phyloP scores from a whole-genome alignment of 768 basidiomycete genomes.

The Suillus sp. region DNA sequence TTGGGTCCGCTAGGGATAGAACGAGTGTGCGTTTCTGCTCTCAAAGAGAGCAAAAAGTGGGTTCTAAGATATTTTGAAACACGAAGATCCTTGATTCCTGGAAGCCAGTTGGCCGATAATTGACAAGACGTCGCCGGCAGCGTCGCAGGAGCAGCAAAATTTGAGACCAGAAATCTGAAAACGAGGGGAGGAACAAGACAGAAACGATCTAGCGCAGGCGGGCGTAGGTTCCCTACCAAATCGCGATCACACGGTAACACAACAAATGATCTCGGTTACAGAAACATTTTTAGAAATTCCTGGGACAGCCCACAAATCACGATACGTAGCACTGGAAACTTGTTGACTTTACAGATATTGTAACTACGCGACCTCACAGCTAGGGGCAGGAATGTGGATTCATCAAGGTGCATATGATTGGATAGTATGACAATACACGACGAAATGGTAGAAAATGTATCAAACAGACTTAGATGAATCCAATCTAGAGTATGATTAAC shows the following conservation, averaged over 20 bases:
- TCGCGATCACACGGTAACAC: constrained; percentile 24
- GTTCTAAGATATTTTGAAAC: constrained; percentile 8
- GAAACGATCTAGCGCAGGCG: constrained; percentile 11
- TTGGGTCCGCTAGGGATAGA: constrained; percentile 29
- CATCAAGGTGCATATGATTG: constrained; percentile 10
- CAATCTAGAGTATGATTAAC: constrained; percentile 57
- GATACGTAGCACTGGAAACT: not conserved
- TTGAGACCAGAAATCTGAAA: constrained; percentile 14
- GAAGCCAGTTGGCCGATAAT: constrained; percentile 13
- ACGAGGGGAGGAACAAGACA: constrained; percentile 18
- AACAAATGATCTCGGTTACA: constrained; percentile 2
- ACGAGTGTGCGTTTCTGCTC: constrained; percentile 42
- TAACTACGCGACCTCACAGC: constrained; percentile 5
- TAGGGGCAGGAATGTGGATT: not conserved
- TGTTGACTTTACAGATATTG: not conserved
- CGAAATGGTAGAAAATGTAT: constrained; percentile 3
- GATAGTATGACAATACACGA: constrained; percentile 13
- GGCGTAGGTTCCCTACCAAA: not conserved
- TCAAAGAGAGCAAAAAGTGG: constrained; percentile 13
- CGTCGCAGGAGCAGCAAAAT: constrained; percentile 21
- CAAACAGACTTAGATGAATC: constrained; percentile 75
- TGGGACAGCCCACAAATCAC: not conserved
- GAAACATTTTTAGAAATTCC: not conserved
- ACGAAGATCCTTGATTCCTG: constrained; percentile 14
- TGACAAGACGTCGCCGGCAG: constrained; percentile 22